Evolutionary conservation across 2,329 filamentous ascomycete genomes (phyloP), one percentile per base, ranked within the genome.

Genomic region (Xylaria multiplex): DNA sequence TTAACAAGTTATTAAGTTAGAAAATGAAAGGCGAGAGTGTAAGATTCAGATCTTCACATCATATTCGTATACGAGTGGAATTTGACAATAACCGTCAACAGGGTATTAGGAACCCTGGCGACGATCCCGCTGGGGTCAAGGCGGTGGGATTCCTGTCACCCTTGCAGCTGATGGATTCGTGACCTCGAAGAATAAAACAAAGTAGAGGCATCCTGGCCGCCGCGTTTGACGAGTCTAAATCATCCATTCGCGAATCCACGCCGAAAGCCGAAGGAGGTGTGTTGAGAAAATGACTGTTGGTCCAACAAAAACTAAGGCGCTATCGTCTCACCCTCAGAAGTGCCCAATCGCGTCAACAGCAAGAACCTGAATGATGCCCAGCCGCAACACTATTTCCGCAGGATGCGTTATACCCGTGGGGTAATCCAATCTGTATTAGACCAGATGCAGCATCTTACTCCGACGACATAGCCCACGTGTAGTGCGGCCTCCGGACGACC

Each of bases 281-380:
- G 35, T 59, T n/a, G 19, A 27, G 22, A 48, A n/a, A 37, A 5
- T 42, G 6, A n/a, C 14, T 58, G 37, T 48, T 48, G 19, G 55
- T 53, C 19, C 13, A 45, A 30, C 43, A 14, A 42, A 42, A 32
- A 7, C n/a, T 22, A 42, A 42, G 56, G 53, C 16, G 30, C 50
- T 35, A 3, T 43, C 13, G 22, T 59, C 57, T 46, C 45, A 63
- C 53, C n/a, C 35, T 42, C 45, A 9, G 11, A 8, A 9, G 43
- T 24, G n/a, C 46, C 60, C 60, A 64, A 66, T 66, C 14, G 37
- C 49, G 45, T 66, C 56, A 53, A 16, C 43, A 11, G 60, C 16
- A 27, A 35, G 27, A 55, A 9, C 35, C 52, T 9, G 19, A 40
- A 55, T 11, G 27, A 24, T 46, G 24, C 16, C 59, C 42, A 53